Conservation (phyloP, 2,329 filamentous ascomycete genomes). For the Arthrinium phaeospermum region DNA sequence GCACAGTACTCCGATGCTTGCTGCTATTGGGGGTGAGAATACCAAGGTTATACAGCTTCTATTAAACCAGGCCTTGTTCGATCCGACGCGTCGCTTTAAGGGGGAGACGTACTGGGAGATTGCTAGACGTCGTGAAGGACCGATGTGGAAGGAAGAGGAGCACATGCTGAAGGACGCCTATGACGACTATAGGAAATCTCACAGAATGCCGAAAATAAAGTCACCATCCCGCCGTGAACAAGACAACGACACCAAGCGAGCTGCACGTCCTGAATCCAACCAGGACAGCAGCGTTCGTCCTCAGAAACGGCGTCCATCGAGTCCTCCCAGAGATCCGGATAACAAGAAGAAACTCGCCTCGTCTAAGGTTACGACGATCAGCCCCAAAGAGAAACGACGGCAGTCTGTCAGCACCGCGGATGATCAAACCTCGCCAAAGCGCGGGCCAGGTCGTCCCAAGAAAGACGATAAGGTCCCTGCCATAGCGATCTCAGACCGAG, state of each 20-base stretch:
- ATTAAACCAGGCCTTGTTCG: slow-evolving; percentile 76
- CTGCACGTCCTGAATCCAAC: slow-evolving; percentile 3
- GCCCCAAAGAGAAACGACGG: slow-evolving; percentile 56
- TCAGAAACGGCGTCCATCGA: slow-evolving; percentile 54
- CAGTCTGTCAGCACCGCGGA: slow-evolving; percentile 52
- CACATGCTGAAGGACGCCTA: slow-evolving; percentile 79
- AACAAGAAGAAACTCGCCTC: slow-evolving; percentile 48
- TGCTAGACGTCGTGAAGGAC: slow-evolving; percentile 79
- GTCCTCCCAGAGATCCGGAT: slow-evolving; percentile 54
- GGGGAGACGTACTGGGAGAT: slow-evolving; percentile 88
- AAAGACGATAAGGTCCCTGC: slow-evolving; percentile 60
- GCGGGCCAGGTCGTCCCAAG: slow-evolving; percentile 57
- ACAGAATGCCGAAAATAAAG: slow-evolving; percentile 57
- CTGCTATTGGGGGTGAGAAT: slow-evolving; percentile 89
- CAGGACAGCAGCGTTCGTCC: slow-evolving; percentile 39
- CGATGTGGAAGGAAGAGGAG: slow-evolving; percentile 89
- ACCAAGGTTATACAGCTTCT: slow-evolving; percentile 83
- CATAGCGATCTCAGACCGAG: slow-evolving; percentile 57
- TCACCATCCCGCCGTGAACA: slow-evolving; percentile 52
- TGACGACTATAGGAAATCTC: slow-evolving; percentile 64
- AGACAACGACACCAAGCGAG: slow-evolving; percentile 50
- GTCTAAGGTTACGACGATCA: slow-evolving; percentile 44
- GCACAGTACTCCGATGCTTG: slow-evolving; percentile 89
- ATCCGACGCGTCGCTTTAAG: slow-evolving; percentile 78
- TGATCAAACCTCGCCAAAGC: slow-evolving; percentile 54